Conservation (phyloP, 148 eudicot genomes). For the Oxyria digyna region DNA sequence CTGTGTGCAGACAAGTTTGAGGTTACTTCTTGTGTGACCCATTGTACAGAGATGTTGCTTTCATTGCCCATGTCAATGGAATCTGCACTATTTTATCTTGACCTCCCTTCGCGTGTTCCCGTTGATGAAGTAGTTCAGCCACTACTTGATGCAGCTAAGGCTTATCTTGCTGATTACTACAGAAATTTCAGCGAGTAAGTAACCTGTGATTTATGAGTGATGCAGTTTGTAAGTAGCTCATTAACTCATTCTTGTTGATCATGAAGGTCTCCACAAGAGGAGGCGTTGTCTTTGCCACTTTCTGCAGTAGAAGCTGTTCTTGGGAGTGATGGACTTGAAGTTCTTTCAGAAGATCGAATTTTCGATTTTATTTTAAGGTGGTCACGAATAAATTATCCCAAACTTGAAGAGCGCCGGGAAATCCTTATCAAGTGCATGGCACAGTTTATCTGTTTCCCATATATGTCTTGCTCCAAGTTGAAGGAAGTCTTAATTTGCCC, state of each 20-base stretch:
- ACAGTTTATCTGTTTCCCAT: background rate
- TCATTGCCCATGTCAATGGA: conserved; percentile 60
- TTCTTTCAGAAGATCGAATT: background rate
- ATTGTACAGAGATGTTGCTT: conserved; percentile 44
- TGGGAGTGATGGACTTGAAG: background rate
- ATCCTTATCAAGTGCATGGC: background rate
- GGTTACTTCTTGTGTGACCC: conserved; percentile 61
- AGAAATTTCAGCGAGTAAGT: conserved; percentile 55
- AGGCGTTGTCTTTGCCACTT: conserved; percentile 60
- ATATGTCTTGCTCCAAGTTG: background rate
- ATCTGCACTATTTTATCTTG: conserved; percentile 53
- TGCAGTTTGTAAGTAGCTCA: background rate
- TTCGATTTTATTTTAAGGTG: background rate
- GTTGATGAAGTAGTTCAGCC: conserved; percentile 77
- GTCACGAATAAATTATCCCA: background rate
- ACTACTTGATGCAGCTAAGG: conserved; percentile 63
- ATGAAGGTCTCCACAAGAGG: conserved; percentile 45
- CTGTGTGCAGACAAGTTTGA: too few relatives aligned
- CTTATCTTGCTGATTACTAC: conserved; percentile 56
- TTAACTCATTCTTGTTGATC: too few relatives aligned
- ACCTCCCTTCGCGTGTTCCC: conserved; percentile 58
- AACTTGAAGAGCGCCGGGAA: background rate
- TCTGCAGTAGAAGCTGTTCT: conserved; percentile 56
- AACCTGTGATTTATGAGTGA: background rate
- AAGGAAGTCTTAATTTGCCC: background rate